Percentiles rank a stretch among this genome's conserved stretches.
Evolutionary conservation across 352 stramenopile genomes (phyloP).

Genomic region (Phytophthora agathidicida): DNA sequence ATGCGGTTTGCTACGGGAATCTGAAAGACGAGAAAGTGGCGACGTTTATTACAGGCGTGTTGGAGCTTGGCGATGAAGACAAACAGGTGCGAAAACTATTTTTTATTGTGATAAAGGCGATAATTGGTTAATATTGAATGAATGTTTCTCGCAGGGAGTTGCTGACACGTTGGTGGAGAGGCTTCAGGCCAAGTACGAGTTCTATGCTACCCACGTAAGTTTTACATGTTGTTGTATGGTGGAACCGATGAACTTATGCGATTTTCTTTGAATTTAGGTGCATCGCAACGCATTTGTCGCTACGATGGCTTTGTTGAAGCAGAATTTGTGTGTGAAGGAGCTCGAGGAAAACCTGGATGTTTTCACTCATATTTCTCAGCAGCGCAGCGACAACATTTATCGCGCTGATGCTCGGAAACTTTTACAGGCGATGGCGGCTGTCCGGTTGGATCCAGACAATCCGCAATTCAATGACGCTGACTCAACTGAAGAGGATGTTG

Average conservation of each 20-base stretch:
- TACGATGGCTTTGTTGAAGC: conserved; percentile 75
- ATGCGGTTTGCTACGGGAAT: conserved; percentile 82
- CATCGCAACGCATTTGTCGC: conserved; percentile 79
- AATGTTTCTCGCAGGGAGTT: conserved; percentile 52
- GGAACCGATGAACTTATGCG: not conserved
- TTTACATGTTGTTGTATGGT: not conserved
- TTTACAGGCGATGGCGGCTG: conserved; percentile 79
- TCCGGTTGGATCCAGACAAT: conserved; percentile 80
- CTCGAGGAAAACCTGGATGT: conserved; percentile 80
- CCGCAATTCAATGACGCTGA: conserved; percentile 75
- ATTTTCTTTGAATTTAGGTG: conserved; percentile 45
- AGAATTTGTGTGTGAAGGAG: conserved; percentile 79
- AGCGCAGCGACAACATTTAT: conserved; percentile 86
- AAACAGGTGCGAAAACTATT: conserved; percentile 51
- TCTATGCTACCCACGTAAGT: conserved; percentile 76
- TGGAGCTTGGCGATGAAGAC: conserved; percentile 75
- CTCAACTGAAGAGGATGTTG: conserved; percentile 56
- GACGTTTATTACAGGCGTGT: conserved; percentile 65
- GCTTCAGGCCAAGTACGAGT: conserved; percentile 83
- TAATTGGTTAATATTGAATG: not conserved
- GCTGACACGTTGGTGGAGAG: conserved; percentile 87
- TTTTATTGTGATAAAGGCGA: not conserved
- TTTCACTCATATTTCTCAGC: conserved; percentile 87
- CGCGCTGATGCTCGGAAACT: conserved; percentile 81
- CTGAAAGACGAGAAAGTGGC: conserved; percentile 78